These are phyloP conservation scores for Boletus pseudopeckii DNA, from an alignment of 768 basidiomycete genomes.

Conservation along the genomic window DNA sequence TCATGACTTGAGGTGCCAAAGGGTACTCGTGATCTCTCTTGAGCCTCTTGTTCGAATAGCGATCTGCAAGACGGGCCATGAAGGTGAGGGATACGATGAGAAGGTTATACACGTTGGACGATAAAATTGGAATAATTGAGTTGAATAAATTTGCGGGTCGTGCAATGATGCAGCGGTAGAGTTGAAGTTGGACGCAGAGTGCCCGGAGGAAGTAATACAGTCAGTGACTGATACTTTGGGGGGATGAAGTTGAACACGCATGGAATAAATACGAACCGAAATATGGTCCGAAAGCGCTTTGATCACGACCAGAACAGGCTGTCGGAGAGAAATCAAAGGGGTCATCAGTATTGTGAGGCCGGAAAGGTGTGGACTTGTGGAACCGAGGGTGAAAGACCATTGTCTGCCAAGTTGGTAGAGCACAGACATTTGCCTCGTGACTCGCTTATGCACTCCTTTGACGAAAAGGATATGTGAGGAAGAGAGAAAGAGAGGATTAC, in stretches of 20 bases:
- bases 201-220: conserved; percentile 4
- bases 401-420: conserved; percentile 23
- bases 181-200: conserved; percentile 1
- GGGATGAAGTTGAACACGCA: conserved; percentile 14
- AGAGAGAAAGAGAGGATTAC: conserved; percentile 33
- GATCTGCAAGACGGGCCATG: conserved; percentile 42
- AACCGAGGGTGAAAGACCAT: conserved; percentile 23
- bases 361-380: conserved; percentile 24
- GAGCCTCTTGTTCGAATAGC: conserved; percentile 44
- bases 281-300: conserved; percentile 20
- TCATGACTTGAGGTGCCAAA: conserved; percentile 44
- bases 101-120: conserved; percentile 3
- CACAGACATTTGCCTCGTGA: conserved; percentile 21
- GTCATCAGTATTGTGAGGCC: conserved; percentile 18
- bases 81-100: conserved; percentile 30
- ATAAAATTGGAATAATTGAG: not conserved
- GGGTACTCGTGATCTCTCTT: conserved; percentile 36
- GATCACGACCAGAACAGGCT: conserved; percentile 27
- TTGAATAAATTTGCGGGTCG: conserved; percentile 13
- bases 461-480: conserved; percentile 5
- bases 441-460: conserved; percentile 16
- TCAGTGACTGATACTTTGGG: conserved; percentile 13
- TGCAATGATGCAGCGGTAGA: conserved; percentile 8
- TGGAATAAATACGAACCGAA: conserved; percentile 30
- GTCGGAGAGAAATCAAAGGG: conserved; percentile 11